phyloP scores from a whole-genome alignment of 2,329 filamentous ascomycete genomes.

The Cladosporium sp. region DNA sequence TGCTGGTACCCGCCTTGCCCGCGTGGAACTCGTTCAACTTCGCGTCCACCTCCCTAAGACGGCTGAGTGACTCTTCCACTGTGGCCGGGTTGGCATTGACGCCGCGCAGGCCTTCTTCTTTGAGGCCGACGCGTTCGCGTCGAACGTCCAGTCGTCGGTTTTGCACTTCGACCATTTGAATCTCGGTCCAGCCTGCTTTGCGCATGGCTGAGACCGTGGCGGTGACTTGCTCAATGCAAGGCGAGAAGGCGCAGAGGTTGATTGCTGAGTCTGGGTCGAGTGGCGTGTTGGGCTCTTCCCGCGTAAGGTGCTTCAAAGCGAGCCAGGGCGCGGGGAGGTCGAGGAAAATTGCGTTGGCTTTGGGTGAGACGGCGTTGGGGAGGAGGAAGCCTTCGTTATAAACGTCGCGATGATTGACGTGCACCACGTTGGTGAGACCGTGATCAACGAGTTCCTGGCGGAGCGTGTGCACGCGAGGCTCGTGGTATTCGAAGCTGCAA shows the following conservation, averaged over 20 bases:
- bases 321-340: constrained; percentile 80
- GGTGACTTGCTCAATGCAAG: constrained; percentile 94
- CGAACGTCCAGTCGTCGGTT: constrained; percentile 76
- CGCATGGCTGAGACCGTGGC: constrained; percentile 78
- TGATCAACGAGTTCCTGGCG: constrained; percentile 66
- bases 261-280: constrained; percentile 69
- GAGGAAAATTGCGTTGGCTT: constrained; percentile 69
- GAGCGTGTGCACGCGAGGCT: constrained; percentile 66
- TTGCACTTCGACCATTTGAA: constrained; percentile 86
- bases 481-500: constrained; percentile 80
- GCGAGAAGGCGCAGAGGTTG: constrained; percentile 90
- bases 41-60: constrained; percentile 69
- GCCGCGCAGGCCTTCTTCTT: constrained; percentile 62
- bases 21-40: constrained; percentile 63
- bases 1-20: constrained; percentile 13
- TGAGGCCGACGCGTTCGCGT: constrained; percentile 73
- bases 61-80: constrained; percentile 73
- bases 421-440: constrained; percentile 60
- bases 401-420: constrained; percentile 74
- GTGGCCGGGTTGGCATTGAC: constrained; percentile 66
- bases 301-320: constrained; percentile 70
- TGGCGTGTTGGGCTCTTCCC: constrained; percentile 44
- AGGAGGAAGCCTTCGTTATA: constrained; percentile 71
- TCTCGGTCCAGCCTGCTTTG: constrained; percentile 80
- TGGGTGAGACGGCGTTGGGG: constrained; percentile 37